A percentile compares a stretch with the other conserved stretches of the same genome.
These are phyloP conservation scores for Nigrograna mackinnonii DNA, from an alignment of 2,329 filamentous ascomycete genomes.

Conservation along the genomic window DNA sequence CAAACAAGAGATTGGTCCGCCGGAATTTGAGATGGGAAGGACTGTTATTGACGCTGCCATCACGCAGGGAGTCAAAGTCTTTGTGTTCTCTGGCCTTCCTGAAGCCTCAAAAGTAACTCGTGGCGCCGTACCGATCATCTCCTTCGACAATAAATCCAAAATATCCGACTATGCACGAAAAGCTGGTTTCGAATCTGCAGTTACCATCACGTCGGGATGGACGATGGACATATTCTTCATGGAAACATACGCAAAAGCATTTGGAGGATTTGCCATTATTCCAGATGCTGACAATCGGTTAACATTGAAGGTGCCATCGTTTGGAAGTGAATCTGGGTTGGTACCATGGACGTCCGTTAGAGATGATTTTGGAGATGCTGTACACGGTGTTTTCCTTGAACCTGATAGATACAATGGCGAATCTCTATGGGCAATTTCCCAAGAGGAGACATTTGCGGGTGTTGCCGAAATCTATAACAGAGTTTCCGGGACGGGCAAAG, in stretches of 20 bases:
- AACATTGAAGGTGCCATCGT: not conserved
- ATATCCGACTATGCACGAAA: not conserved
- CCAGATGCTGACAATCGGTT: not conserved
- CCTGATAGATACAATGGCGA: slow-evolving; percentile 41
- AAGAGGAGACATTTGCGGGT: not conserved
- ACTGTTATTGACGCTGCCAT: slow-evolving; percentile 16
- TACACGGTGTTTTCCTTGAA: slow-evolving; percentile 50
- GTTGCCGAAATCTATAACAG: not conserved
- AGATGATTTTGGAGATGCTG: slow-evolving; percentile 51
- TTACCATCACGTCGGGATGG: not conserved
- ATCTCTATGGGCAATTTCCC: not conserved
- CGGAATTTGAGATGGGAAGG: slow-evolving; percentile 19
- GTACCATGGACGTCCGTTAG: not conserved
- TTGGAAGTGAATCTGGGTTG: not conserved
- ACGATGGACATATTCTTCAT: not conserved
- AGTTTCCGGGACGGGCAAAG: not conserved
- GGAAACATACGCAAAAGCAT: not conserved
- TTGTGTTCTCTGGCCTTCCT: slow-evolving; percentile 21
- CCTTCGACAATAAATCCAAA: slow-evolving; percentile 18
- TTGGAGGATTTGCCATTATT: not conserved
- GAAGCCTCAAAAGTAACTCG: slow-evolving; percentile 13
- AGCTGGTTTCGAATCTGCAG: not conserved
- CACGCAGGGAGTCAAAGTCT: slow-evolving; percentile 13
- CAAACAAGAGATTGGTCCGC: slow-evolving; percentile 12
- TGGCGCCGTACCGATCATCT: slow-evolving; percentile 13